phyloP scores from a whole-genome alignment of 768 basidiomycete genomes.

The Tylopilus rubrobrunneus region DNA sequence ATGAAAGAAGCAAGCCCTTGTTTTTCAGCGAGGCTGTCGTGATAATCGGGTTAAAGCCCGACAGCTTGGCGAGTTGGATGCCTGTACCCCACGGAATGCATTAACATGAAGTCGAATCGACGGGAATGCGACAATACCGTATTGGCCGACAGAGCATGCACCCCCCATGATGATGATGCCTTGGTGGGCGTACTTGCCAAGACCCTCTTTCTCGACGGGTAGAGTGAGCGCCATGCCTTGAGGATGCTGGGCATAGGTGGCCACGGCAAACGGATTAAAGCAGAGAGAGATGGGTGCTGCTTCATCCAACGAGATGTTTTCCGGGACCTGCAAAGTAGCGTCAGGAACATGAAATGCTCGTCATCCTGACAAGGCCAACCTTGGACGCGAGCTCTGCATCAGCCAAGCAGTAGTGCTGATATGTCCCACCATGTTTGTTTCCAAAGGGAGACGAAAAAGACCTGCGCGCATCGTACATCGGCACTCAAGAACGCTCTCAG shows the following conservation, averaged over 20 bases:
- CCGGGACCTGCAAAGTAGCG: constrained; percentile 24
- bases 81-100: constrained; percentile 4
- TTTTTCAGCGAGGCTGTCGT: constrained; percentile 36
- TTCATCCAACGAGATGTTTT: constrained; percentile 33
- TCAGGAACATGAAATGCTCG: neutral
- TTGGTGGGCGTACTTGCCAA: constrained; percentile 30
- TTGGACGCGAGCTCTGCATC: constrained; percentile 20
- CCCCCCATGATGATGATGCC: constrained; percentile 35
- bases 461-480: neutral
- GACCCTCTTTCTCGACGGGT: constrained; percentile 27
- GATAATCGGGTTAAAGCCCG: constrained; percentile 34
- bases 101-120: neutral
- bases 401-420: constrained; percentile 23
- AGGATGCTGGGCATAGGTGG: constrained; percentile 28
- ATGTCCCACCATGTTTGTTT: constrained; percentile 4
- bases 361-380: neutral
- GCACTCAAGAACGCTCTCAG: neutral
- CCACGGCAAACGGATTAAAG: constrained; percentile 32
- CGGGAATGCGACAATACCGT: constrained; percentile 17
- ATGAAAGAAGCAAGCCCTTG: constrained; percentile 21
- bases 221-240: constrained; percentile 23
- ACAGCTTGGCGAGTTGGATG: constrained; percentile 32
- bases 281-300: constrained; percentile 34
- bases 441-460: constrained; percentile 5
- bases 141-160: constrained; percentile 37